Base-by-base conservation (phyloP, 2,329 filamentous ascomycete species). In the Aspergillus carbonarius region DNA sequence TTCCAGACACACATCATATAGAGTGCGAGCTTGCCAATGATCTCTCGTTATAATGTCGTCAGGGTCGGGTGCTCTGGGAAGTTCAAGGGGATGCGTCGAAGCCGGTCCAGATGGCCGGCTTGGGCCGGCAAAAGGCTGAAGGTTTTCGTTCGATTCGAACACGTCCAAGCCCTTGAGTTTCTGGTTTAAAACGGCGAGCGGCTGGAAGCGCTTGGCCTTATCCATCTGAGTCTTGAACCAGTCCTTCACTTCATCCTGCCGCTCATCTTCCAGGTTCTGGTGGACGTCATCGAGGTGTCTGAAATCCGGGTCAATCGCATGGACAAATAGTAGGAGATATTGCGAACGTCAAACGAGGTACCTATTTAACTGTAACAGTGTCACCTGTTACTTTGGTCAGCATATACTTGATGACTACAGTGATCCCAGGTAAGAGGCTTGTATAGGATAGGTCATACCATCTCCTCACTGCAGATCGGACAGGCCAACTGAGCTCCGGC, bases 401-500 rank as follows among this genome's bases (percentile, higher is more conserved):
- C 40, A 39, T 46, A 10, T 13, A 27, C 6, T n/a, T 52, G 20
- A 23, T 17, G 30, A 51, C 44, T 23, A 12, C 51, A 15, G 12
- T 40, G 9, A 23, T 18, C 10, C 18, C 13, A n/a, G 44, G 46
- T 17, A 23, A 54, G 30, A 4, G n/a, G 37, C 15, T n/a, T 18
- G 37, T 20, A 34, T 23, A 37, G 27, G 23, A 15, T 15, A 42
- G 53, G 47, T 69, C 79, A 63, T 79, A 95, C 92, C 95, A 99
- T 99, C 76, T 97, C 93, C 78, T 98, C 96, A 67, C 88, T 92
- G 77, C 95, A 99, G 72, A 99, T 99, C n/a, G 95, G 95, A 74
- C 95, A 99, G 56, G 93, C 86, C 59, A 99, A 86, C 74, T 85
- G 85, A 64, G 85, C 85, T 65, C 83, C 85, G 56, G 85, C 79